Evolutionary conservation across 192 early-diverging fungal genomes (phyloP).

Genomic region (Podila horticola): DNA sequence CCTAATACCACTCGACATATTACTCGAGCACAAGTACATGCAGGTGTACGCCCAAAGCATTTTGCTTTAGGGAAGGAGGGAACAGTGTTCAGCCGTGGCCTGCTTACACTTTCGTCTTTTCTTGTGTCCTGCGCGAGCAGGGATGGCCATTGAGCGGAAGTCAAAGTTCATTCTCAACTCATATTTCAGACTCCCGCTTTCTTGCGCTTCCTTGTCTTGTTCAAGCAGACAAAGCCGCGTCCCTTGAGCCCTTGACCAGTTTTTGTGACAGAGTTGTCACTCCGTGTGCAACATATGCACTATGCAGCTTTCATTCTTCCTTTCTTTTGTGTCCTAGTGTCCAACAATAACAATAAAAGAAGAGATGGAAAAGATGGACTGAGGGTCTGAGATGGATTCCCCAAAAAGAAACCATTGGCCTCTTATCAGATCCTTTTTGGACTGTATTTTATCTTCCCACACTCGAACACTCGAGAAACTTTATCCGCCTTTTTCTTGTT

Average conservation of each 20-base stretch:
- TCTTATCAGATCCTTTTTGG: constrained; percentile 16
- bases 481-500: no score
- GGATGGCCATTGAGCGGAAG: no score
- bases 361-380: not conserved
- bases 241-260: no score
- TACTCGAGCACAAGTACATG: not conserved
- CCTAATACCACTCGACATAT: not conserved
- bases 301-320: no score
- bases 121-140: not conserved
- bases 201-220: no score
- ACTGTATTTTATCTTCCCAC: not conserved
- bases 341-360: not conserved
- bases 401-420: not conserved
- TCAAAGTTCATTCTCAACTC: no score
- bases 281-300: no score
- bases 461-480: not conserved
- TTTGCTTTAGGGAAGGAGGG: not conserved
- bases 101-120: not conserved
- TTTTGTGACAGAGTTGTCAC: no score
- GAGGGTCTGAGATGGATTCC: not conserved
- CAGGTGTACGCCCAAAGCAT: not conserved
- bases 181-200: no score
- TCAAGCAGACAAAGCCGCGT: no score
- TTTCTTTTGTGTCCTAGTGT: not conserved
- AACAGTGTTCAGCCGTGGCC: not conserved